Evolutionary conservation across 768 basidiomycete genomes (phyloP), one percentile per base, ranked within the genome.

Genomic region (Tulasnella sp.): DNA sequence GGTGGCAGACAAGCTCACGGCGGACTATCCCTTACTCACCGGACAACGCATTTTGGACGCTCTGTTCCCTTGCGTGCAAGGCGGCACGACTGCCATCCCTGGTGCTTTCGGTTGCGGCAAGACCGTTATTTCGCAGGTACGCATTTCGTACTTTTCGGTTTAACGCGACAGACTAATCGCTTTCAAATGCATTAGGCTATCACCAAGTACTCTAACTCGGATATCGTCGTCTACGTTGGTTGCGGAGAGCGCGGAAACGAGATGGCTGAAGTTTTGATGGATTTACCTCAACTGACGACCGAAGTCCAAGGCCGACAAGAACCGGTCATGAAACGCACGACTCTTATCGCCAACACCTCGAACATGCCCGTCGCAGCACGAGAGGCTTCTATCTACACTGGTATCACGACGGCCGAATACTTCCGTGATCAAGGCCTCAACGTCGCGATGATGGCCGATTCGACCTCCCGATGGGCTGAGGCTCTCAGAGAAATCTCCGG

Each of bases 301-400:
- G 94, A 97, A 67, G 83, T 96, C 70, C 90, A 86, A 29, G 89
- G 91, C 75, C 93, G 94, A 67, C 89, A 95, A 86, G 97, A 99
- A 80, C 97, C 97, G 39, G 98, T 99, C 85, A 99, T 99, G 97
- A 99, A 99, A 82, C 95, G 97, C 73, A 99, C 97, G 0, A 94
- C 95, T 16, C 88, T 99, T 29, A 95, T 99, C 74, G 97, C 97
- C 76, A 99, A 99, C 80, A 99, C 97, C 2, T 99, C 97, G 65
- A 98, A 98, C 83, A 99, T 99, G 97, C 97, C 97, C 76, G 97
- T 99, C 77, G 97, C 97, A 59, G 97, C 97, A 59, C 93, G 97
- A 76, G 97, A 99, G 82, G 97, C 97, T 5, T 98, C 96, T 22
- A 98, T 99, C 79, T 99, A 99, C 82, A 99, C 97, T 69, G 97